Percentiles rank a stretch among this genome's conserved stretches.
These are phyloP conservation scores for Leccinum pachyderme DNA, from an alignment of 1,284 basidiomycete genomes.

Conservation along the genomic window DNA sequence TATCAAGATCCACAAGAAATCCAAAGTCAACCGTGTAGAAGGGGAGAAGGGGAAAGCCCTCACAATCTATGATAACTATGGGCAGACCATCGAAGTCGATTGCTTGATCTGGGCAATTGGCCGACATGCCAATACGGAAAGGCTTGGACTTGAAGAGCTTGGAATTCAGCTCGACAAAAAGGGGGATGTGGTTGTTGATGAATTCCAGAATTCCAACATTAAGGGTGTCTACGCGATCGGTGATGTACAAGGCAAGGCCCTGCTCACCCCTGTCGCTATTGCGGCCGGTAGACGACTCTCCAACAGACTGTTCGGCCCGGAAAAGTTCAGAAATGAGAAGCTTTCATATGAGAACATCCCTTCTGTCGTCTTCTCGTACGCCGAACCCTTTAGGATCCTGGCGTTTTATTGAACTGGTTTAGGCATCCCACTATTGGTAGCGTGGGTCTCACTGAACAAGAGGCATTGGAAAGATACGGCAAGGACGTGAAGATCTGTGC, in stretches of 20 bases:
- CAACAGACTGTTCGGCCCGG: slow-evolving; percentile 88
- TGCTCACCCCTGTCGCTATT: slow-evolving; percentile 98
- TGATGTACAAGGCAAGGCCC: slow-evolving; percentile 88
- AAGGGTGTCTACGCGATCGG: slow-evolving; percentile 81
- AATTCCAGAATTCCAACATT: slow-evolving; percentile 85
- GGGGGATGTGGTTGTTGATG: slow-evolving; percentile 86
- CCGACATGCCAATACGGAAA: slow-evolving; percentile 77
- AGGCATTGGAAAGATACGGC: slow-evolving; percentile 87
- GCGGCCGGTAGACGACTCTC: slow-evolving; percentile 88
- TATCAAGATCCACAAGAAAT: slow-evolving; percentile 80
- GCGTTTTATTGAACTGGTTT: slow-evolving; percentile 4
- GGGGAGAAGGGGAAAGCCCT: slow-evolving; percentile 67
- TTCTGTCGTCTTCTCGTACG: slow-evolving; percentile 91
- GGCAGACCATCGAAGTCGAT: slow-evolving; percentile 84
- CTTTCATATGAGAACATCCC: slow-evolving; percentile 91
- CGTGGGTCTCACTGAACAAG: slow-evolving; percentile 87
- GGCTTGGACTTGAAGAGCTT: slow-evolving; percentile 75
- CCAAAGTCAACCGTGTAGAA: slow-evolving; percentile 77
- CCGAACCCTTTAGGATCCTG: slow-evolving; percentile 15
- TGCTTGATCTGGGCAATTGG: slow-evolving; percentile 94
- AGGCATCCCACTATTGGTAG: slow-evolving; percentile 93
- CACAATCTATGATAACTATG: slow-evolving; percentile 68
- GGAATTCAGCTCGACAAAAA: slow-evolving; percentile 77
- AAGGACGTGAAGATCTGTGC: slow-evolving; percentile 88
- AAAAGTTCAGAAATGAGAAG: slow-evolving; percentile 84